Evolutionary conservation across 2,329 filamentous ascomycete genomes (phyloP).

Genomic region (Graphilbum ipis-grandicollis): DNA sequence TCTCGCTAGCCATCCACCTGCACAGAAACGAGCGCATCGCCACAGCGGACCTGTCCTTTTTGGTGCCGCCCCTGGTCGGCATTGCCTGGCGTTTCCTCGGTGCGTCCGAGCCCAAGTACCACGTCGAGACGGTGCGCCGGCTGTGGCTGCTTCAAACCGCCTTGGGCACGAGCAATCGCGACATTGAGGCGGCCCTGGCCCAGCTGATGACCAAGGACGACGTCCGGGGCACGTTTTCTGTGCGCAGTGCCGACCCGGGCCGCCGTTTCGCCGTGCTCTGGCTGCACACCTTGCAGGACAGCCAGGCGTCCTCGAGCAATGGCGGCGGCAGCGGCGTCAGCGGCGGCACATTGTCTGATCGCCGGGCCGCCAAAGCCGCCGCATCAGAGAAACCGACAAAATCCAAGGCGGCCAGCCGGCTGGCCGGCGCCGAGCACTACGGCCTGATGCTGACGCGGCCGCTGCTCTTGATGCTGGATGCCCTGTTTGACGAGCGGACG

Average conservation of each 20-base stretch:
- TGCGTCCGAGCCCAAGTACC: conserved; percentile 73
- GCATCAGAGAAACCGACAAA: background rate
- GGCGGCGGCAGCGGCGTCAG: too few relatives aligned
- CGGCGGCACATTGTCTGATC: too few relatives aligned
- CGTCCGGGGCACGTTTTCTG: conserved; percentile 26
- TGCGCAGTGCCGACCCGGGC: conserved; percentile 39
- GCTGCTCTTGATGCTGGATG: conserved; percentile 65
- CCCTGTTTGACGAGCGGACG: conserved; percentile 52
- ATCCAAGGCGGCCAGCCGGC: conserved; percentile 18
- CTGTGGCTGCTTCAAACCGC: conserved; percentile 72
- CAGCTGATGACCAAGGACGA: conserved; percentile 46
- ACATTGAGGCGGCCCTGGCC: conserved; percentile 66
- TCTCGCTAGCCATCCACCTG: conserved; percentile 40
- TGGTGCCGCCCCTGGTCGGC: conserved; percentile 52
- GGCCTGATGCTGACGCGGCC: conserved; percentile 65
- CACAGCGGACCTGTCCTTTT: conserved; percentile 32
- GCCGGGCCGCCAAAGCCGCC: conserved; percentile 17
- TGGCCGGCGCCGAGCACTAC: conserved; percentile 43
- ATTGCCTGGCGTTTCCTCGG: conserved; percentile 69
- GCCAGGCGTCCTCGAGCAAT: too few relatives aligned
- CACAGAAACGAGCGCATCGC: conserved; percentile 35
- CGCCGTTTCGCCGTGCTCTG: conserved; percentile 61
- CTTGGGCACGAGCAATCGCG: conserved; percentile 47
- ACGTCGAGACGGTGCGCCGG: conserved; percentile 77
- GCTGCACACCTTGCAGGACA: conserved; percentile 59